Evolutionary conservation across 768 basidiomycete species (phyloP), one percentile per base, ranked within the genome.

Genomic region (Termitomyces bulborhizus): DNA sequence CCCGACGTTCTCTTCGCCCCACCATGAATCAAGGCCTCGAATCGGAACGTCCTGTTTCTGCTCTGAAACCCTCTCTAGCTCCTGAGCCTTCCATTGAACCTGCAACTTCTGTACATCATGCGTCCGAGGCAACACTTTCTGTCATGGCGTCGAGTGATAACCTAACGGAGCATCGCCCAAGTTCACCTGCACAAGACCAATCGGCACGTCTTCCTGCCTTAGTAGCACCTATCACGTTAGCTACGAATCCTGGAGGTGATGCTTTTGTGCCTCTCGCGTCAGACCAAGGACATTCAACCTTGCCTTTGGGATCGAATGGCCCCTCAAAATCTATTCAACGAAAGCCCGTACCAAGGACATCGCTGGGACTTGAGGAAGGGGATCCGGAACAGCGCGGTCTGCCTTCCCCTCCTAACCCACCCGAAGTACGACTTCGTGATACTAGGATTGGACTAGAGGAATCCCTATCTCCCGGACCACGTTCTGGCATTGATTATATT

Each of bases 401-500:
- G 41, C 58, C 63, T 15, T 42, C 60, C 40, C 63, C 62, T 51
- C 60, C 59, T 11, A 56, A 60, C 21, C 64, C 64, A 4, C 51
- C 47, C 36, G 63, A 63, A 31, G 24, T 57, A 15, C 55, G 56
- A 47, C 34, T 41, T 12, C 56, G 47, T 34, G 37, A 36, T 18
- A 54, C 48, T 37, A 57, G 60, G 50, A 34, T 55, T 31, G 53
- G 54, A 31, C n/a, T 47, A 15, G 52, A 56, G 9, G 24, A 36
- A 3, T 46, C 54, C 2, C 6, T 46, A 24, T 51, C 64, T 31
- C 51, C 41, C 18, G 64, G 58, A n/a, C 61, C 53, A 34, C 64
- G 66, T 34, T 71, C 74, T 4, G 71, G 65, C 5, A 61, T 76
- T 15, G 74, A 76, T 57, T 75, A 70, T 65, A 71, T 75, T 21